Evolutionary conservation across 2,329 filamentous ascomycete genomes (phyloP).

Genomic region (Fusarium luffae): DNA sequence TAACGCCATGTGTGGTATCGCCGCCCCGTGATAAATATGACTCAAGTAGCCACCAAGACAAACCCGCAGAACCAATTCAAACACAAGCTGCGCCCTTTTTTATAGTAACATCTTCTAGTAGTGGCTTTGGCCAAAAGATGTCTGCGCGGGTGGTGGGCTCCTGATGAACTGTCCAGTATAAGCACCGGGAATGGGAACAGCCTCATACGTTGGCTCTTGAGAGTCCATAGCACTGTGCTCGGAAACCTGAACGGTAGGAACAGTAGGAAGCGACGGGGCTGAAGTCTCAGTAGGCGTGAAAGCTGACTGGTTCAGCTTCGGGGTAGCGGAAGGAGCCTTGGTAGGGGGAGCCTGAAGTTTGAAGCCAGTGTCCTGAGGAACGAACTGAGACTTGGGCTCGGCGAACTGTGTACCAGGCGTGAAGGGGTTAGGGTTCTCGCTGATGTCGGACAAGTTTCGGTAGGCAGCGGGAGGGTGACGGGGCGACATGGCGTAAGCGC

Average conservation of each 20-base stretch:
- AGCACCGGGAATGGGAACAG: conserved; percentile 88
- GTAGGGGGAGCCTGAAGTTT: conserved; percentile 86
- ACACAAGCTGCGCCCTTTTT: conserved; percentile 10
- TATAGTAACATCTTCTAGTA: conserved; percentile 27
- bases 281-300: conserved; percentile 66
- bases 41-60: conserved; percentile 15
- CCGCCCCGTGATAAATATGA: conserved; percentile 29
- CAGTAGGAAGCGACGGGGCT: conserved; percentile 46
- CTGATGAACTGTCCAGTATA: conserved; percentile 71
- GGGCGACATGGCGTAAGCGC: conserved; percentile 65
- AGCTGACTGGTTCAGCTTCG: conserved; percentile 70
- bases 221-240: conserved; percentile 76
- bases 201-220: conserved; percentile 84
- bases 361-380: conserved; percentile 71
- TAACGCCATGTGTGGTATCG: conserved; percentile 41
- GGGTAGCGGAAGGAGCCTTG: conserved; percentile 81
- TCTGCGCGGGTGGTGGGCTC: conserved; percentile 61
- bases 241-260: conserved; percentile 60
- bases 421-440: conserved; percentile 60
- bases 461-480: conserved; percentile 70
- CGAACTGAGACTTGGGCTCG: conserved; percentile 72
- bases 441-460: conserved; percentile 60
- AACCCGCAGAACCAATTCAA: conserved; percentile 25
- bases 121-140: conserved; percentile 54
- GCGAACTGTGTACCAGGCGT: conserved; percentile 66